phyloP scores from a whole-genome alignment of 805 yeast genomes.

The Tetrapisispora phaffii region DNA sequence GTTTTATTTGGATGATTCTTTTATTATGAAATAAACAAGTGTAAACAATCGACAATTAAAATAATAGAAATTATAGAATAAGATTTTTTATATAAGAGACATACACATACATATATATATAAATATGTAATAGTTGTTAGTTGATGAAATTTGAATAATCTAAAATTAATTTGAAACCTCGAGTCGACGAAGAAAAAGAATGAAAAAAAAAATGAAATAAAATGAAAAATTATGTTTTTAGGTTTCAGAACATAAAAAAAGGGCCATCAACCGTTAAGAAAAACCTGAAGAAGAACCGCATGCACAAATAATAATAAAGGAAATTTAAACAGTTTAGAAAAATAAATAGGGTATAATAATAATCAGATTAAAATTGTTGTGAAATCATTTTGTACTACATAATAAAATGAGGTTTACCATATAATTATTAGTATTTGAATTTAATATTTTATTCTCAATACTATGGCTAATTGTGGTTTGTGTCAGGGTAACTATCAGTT shows the following conservation, averaged over 20 bases:
- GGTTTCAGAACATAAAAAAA: not conserved
- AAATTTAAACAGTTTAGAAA: no score
- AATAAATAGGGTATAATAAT: not conserved
- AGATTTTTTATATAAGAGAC: not conserved
- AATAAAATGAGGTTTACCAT: not conserved
- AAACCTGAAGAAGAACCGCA: no score
- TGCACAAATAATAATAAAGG: no score
- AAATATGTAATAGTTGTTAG: not conserved
- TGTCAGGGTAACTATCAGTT: no score
- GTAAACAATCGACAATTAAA: not conserved
- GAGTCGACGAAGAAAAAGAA: not conserved
- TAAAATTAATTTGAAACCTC: not conserved
- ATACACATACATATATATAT: not conserved
- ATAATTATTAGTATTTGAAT: no score
- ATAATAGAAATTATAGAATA: not conserved
- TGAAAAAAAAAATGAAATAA: no score
- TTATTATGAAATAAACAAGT: not conserved
- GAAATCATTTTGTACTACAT: slow-evolving; percentile 1
- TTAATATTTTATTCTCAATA: no score
- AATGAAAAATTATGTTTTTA: not conserved
- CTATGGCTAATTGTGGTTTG: no score
- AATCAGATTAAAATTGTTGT: not conserved
- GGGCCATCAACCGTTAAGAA: not conserved
- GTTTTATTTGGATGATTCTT: slow-evolving; percentile 4
- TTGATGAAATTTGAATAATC: not conserved